A percentile compares a stretch with the other conserved stretches of the same genome.
Conservation (phyloP, 768 basidiomycete genomes). For the Auricularia heimuer region DNA sequence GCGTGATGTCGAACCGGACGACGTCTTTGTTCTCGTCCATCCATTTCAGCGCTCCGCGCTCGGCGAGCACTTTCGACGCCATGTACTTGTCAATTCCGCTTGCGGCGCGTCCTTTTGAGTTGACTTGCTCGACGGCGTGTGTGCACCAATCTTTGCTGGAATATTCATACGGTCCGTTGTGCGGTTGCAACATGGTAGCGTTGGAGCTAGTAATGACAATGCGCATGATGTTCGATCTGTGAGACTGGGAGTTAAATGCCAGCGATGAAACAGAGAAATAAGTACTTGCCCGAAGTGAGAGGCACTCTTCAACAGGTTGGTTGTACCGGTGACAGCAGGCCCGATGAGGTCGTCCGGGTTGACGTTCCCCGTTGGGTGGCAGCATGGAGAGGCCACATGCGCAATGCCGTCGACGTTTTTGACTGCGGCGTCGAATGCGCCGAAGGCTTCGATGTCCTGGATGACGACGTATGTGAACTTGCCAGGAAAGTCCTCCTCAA, state of each 20-base stretch:
- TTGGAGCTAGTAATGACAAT: constrained; percentile 60
- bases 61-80: constrained; percentile 22
- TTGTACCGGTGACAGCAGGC: constrained; percentile 11
- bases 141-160: constrained; percentile 26
- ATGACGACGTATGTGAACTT: constrained; percentile 58
- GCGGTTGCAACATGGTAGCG: constrained; percentile 32
- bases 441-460: constrained; percentile 54
- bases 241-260: not conserved
- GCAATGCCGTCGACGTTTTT: constrained; percentile 63
- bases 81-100: constrained; percentile 13
- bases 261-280: not conserved
- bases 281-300: constrained; percentile 1
- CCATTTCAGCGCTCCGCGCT: constrained; percentile 21
- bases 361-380: not conserved
- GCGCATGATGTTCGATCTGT: constrained; percentile 43
- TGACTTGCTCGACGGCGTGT: constrained; percentile 15
- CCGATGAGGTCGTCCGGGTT: constrained; percentile 19
- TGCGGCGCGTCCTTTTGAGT: constrained; percentile 20
- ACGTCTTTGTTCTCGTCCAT: constrained; percentile 25
- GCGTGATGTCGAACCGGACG: constrained; percentile 38
- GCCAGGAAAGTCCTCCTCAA: constrained; percentile 39
- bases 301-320: not conserved
- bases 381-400: constrained; percentile 49
- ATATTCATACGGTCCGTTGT: not conserved
- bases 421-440: constrained; percentile 72